Evolutionary conservation across 2,329 filamentous ascomycete genomes (phyloP), one percentile per base, ranked within the genome.

Genomic region (Xylariaceae sp.): DNA sequence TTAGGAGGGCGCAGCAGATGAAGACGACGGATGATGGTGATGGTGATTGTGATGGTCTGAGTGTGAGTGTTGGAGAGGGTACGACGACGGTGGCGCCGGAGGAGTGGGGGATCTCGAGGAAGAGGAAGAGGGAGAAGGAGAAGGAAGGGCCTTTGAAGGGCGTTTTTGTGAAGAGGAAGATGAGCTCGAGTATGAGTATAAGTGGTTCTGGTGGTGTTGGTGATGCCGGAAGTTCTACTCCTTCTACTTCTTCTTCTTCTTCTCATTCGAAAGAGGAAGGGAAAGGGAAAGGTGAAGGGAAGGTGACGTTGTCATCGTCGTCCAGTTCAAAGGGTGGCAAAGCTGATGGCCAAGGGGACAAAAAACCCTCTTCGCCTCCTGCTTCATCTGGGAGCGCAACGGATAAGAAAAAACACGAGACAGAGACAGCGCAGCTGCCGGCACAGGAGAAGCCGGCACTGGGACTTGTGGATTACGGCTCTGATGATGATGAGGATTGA

Each of bases 401-500:
- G 3, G 34, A 36, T 12, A 26, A 41, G 14, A 63, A 60, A 3
- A 24, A 24, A 24, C 21, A 6, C 7, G 11, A 24, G 21, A 24
- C 21, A 11, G 11, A 6, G 21, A 24, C 21, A 7, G 21, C 21
- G 6, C 21, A 24, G 21, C 6, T 7, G 21, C 21, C 21, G 21
- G 14, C 38, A 13, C 44, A 39, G 40, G 45, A 60, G 3, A 54
- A 57, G 19, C 43, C 43, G 18, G 14, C 26, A 6, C 36, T 68
- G 31, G 66, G 65, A 0, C 53, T 80, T 27, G 75, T 78, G 9
- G 68, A 65, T 41, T 81, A 80, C 46, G 75, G 69, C 4, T 80
- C 75, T 1, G 75, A 77, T 31, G 65, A 68, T 14, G 70, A 72
- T 26, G 69, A 68, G 13, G 70, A 72, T 7, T 24, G 21, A 24